phyloP scores from a whole-genome alignment of 345 rosid species.

The Limnanthes douglasii region DNA sequence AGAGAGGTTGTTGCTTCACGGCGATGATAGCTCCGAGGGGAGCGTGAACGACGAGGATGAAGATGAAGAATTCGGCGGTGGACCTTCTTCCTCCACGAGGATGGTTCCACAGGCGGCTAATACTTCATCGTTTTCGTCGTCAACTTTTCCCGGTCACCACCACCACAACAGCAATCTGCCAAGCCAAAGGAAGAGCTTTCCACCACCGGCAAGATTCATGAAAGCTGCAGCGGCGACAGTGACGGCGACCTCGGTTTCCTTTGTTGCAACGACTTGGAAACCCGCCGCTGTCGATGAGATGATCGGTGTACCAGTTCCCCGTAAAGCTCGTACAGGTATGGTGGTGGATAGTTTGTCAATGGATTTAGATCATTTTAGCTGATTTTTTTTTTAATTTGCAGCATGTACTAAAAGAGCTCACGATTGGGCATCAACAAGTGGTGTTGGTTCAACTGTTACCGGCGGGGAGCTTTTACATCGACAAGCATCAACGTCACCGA shows the following conservation, averaged over 20 bases:
- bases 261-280: conserved; percentile 34
- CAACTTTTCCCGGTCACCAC: conserved; percentile 38
- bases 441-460: conserved; percentile 21
- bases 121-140: conserved; percentile 37
- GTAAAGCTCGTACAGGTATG: conserved; percentile 99
- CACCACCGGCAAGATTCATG: conserved; percentile 49
- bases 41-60: conserved; percentile 92
- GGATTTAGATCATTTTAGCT: conserved; percentile 1
- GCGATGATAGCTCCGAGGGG: conserved; percentile 78
- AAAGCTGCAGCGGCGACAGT: conserved; percentile 28
- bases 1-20: conserved; percentile 55
- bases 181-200: conserved; percentile 48
- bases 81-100: conserved; percentile 34
- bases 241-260: conserved; percentile 6
- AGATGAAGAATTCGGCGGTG: conserved; percentile 53
- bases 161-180: conserved; percentile 16
- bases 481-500: conserved; percentile 78
- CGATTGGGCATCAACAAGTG: conserved; percentile 62
- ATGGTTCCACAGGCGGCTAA: conserved; percentile 57
- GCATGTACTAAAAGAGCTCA: conserved; percentile 91
- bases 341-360: conserved; percentile 50
- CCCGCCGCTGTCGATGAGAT: conserved; percentile 79
- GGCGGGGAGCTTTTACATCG: conserved; percentile 54
- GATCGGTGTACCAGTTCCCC: conserved; percentile 95
- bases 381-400: conserved; percentile 8